Percentiles rank a stretch among this genome's conserved stretches.
These are phyloP conservation scores for Ilyonectria destructans DNA, from an alignment of 2,329 filamentous ascomycete species.

Conservation along the genomic window DNA sequence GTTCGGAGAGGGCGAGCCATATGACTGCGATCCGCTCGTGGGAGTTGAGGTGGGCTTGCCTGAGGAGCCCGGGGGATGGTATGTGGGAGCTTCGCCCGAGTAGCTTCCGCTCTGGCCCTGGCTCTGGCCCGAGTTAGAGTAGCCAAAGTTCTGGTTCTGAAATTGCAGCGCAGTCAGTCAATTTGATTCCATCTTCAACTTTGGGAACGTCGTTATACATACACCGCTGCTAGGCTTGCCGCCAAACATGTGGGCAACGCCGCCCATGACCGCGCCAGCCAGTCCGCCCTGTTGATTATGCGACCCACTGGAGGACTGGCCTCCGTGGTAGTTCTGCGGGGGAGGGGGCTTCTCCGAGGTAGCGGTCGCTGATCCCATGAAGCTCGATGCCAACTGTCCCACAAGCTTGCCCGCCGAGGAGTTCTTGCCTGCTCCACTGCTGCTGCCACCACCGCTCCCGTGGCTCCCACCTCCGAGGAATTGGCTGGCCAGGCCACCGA, in stretches of 20 bases:
- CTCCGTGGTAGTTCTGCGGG: conserved; percentile 66
- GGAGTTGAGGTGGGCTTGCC: conserved; percentile 49
- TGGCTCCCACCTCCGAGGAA: conserved; percentile 59
- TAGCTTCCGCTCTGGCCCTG: conserved; percentile 67
- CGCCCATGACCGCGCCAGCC: conserved; percentile 69
- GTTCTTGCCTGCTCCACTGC: conserved; percentile 56
- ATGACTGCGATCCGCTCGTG: conserved; percentile 48
- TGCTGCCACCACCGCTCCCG: conserved; percentile 43
- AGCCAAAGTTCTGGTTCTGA: conserved; percentile 74
- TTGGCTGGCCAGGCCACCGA: conserved; percentile 65
- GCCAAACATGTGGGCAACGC: conserved; percentile 69
- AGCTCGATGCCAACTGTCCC: conserved; percentile 70
- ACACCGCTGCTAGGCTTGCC: conserved; percentile 60
- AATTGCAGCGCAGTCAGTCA: conserved; percentile 34
- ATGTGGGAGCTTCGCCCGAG: conserved; percentile 72
- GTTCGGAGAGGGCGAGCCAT: conserved; percentile 47
- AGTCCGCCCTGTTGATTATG: conserved; percentile 64
- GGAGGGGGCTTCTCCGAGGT: conserved; percentile 62
- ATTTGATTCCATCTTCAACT: conserved; percentile 5
- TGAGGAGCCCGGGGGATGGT: conserved; percentile 54
- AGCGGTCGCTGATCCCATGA: conserved; percentile 64
- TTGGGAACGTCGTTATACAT: conserved; percentile 39
- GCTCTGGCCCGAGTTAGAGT: conserved; percentile 69
- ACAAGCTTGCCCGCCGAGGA: conserved; percentile 70
- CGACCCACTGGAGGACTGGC: conserved; percentile 58